Evolutionary conservation across 148 eudicot genomes (phyloP), one percentile per base, ranked within the genome.

Genomic region (Selenicereus undatus): DNA sequence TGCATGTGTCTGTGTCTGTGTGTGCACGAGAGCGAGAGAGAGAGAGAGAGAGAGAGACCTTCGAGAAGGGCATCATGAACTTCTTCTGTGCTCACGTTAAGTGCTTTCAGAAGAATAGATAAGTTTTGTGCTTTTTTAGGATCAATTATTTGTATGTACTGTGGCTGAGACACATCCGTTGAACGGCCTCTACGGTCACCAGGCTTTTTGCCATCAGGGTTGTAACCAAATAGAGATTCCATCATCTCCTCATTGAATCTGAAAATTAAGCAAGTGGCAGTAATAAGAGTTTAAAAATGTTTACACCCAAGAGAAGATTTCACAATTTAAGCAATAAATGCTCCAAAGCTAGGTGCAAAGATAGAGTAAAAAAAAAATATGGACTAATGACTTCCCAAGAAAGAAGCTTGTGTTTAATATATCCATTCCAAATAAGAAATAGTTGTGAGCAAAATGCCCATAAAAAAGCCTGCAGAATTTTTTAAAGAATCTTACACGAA

Each of bases 171-270:
- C 79, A 84, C 83, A 72, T 80, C 85, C n/a, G 83, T 52, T 74
- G 79, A 26, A 22, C 77, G 76, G 32, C 80, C 81, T 62, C 85
- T 82, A 26, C 80, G 81, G 24, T 74, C 87, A 77, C 32, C 78
- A 11, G 76, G 82, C 75, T 71, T 82, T 79, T 84, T 88, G 43
- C 81, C 88, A 58, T 84, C 84, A 36, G 90, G 81, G 32, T 81
- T 85, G 82, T 88, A 91, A 66, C 94, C 91, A 84, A 91, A 91
- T 78, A 91, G 72, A 76, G 89, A 82, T 76, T 91, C 92, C 64
- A 91, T 91, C 94, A 83, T 89, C 77, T 91, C 92, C 85, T 91
- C 94, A 54, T 87, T 91, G 62, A 91, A 89, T 91, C 94, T 91
- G 90, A 32, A 65, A 66, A 66, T 66, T n/a, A 62, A 62, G 11